Evolutionary conservation across 768 basidiomycete genomes (phyloP), one percentile per base, ranked within the genome.

Genomic region (Termitomyces sp.): DNA sequence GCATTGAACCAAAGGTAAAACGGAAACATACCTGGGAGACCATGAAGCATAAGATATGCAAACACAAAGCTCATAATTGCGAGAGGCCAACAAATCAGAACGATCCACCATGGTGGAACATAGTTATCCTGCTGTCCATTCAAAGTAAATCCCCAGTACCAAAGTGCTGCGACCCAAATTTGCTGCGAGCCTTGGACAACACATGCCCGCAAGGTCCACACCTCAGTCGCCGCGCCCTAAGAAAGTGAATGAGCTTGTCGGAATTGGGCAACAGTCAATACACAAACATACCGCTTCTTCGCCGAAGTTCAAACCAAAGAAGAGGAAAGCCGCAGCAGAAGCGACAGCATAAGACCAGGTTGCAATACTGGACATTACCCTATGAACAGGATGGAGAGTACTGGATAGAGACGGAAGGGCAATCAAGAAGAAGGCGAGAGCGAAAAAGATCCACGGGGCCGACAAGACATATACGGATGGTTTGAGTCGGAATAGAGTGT

Each of bases 291-390:
- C 90, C 18, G 94, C 95, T 80, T 96, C 95, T 77, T 97, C 95
- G 71, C 95, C 95, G 70, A 97, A 97, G 73, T 97, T 97, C 62
- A 95, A 81, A 68, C 94, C 95, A 67, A 97, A 97, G 82, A 93
- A 95, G 51, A 86, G 75, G 80, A 96, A 97, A 12, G 92, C 88
- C 33, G 92, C 95, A 13, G 94, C 88, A n/a, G 95, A 96, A 20
- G 89, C 94, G 52, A 93, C 72, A 33, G 94, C 95, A 74, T 97
- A 97, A 48, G 78, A 84, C 93, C 94, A 96, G 1, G 92, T 94
- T 12, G 95, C 93, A 26, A 83, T 74, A 68, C 86, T 88, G 28
- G 91, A 79, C 28, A 97, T 74, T 48, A 80, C 79, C n/a, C 79
- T 77, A 63, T 91, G 90, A 5, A 86, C 80, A 2, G 77, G 75